A percentile compares a stretch with the other conserved stretches of the same genome.
These are phyloP conservation scores for Glycyrrhiza uralensis DNA, from an alignment of 306 rosid species.

Conservation along the genomic window DNA sequence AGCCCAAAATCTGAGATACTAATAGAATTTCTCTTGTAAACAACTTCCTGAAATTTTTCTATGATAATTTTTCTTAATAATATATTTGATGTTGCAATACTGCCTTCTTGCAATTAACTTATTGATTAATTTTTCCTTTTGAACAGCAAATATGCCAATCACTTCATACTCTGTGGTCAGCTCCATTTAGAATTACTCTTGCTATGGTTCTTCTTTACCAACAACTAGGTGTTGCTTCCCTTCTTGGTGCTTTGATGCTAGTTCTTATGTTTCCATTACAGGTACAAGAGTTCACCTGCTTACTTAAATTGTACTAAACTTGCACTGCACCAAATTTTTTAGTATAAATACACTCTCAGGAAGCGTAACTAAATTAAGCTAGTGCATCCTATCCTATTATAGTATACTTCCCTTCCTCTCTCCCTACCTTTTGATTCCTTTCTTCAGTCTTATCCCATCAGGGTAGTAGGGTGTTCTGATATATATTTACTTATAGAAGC, in stretches of 20 bases:
- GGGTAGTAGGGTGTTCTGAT: conserved; percentile 2
- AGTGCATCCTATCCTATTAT: neutral
- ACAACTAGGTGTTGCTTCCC: conserved; percentile 88
- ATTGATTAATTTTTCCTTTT: neutral
- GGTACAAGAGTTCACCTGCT: conserved; percentile 36
- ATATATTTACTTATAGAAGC: neutral
- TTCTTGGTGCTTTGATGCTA: conserved; percentile 72
- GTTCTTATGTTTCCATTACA: conserved; percentile 73
- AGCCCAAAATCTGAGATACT: neutral
- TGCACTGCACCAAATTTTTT: neutral
- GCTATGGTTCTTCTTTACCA: conserved; percentile 84
- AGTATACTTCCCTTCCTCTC: conserved; percentile 4
- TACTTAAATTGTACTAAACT: neutral
- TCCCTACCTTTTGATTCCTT: neutral
- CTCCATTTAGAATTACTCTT: conserved; percentile 72
- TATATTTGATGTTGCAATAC: conserved; percentile 15
- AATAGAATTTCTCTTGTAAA: neutral
- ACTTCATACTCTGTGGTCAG: conserved; percentile 88
- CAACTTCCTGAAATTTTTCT: conserved; percentile 5
- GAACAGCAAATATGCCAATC: conserved; percentile 80
- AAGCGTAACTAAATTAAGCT: conserved; percentile 14
- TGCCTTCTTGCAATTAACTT: conserved; percentile 1
- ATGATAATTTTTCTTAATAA: neutral
- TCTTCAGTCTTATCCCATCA: conserved; percentile 4
- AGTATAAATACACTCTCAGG: neutral